phyloP scores from a whole-genome alignment of 805 yeast species.

The Schwanniomyces sp. region DNA sequence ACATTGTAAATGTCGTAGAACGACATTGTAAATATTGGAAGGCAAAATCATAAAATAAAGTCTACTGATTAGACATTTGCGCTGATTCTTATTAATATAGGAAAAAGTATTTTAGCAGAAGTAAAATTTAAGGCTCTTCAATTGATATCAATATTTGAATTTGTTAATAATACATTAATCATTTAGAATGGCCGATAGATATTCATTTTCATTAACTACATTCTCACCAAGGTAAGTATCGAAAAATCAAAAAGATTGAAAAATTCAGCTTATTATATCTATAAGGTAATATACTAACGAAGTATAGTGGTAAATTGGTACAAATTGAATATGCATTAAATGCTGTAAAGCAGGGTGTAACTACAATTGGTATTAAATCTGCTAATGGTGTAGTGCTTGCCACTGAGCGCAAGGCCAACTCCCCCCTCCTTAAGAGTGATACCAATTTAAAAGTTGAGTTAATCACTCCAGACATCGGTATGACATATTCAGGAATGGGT shows the following conservation, averaged over 20 bases:
- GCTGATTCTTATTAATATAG: neutral
- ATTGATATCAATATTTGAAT: neutral
- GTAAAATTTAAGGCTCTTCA: neutral
- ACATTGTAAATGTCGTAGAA: constrained; percentile 1
- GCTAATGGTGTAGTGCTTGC: constrained; percentile 96
- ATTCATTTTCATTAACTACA: constrained; percentile 94
- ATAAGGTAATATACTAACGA: constrained; percentile 17
- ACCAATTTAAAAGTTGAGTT: constrained; percentile 74
- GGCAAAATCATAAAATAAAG: constrained; percentile 2
- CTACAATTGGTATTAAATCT: constrained; percentile 90
- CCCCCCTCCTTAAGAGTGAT: constrained; percentile 73
- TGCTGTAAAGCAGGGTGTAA: constrained; percentile 97
- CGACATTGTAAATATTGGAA: constrained; percentile 2
- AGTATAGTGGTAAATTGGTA: constrained; percentile 84
- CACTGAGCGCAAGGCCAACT: constrained; percentile 87
- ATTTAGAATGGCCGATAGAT: constrained; percentile 87
- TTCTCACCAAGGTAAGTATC: constrained; percentile 87
- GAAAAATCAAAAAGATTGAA: neutral
- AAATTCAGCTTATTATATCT: neutral
- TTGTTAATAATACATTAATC: neutral
- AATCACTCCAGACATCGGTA: constrained; percentile 93
- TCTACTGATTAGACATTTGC: neutral
- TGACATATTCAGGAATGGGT: constrained; percentile 98
- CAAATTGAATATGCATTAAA: constrained; percentile 97
- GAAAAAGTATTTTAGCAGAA: neutral